Base-by-base conservation (phyloP, 176 grass and related monocot species). In the Dactylis glomerata region DNA sequence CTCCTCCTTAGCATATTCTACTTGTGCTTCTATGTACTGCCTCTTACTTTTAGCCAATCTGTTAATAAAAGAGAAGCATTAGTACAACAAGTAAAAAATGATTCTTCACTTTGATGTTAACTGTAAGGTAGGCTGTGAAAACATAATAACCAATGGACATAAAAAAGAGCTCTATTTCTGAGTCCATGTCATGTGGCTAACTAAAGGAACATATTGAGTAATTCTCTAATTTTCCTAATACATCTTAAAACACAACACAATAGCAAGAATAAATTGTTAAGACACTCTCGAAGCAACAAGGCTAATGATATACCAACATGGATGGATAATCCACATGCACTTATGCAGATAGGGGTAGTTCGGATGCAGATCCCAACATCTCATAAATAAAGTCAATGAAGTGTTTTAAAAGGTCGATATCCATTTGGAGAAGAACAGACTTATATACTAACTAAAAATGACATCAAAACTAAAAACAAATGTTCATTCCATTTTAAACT, bases 11-110 rank as follows among this genome's bases (percentile, higher is more conserved):
- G 70, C 77, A 81, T 42, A 28, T 81, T 85, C 77, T 49, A 68
- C 50, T 54, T 81, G 82, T 70, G 82, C 87, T 81, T 89, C 77
- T 69, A 85, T 89, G 70, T 89, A 85, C 31, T 50, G 77, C n/a
- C n/a, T 81, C 20, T 70, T 68, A 69, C 87, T 85, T 89, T 68
- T 89, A 69, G 87, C 87, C 38, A 85, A 89, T 50, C 87, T 85
- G 70, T 85, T 27, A 50, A 69, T 8, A 89, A 46, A 79, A 27
- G 24, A 68, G n/a, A 47, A 78, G 17, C 27, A 84, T 86, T 78
- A 70, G 33, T 51, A 86, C 26, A 46, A 23, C 11, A 71, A 45
- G 12, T 26, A 71, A 12, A n/a, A n/a, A 71, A 22, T 71, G 10
- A 42, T 71, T 44, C 10, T 71, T 71, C 68, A 71, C 12, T 71